phyloP scores from a whole-genome alignment of 768 basidiomycete genomes.

The Cantharellus anzutake region DNA sequence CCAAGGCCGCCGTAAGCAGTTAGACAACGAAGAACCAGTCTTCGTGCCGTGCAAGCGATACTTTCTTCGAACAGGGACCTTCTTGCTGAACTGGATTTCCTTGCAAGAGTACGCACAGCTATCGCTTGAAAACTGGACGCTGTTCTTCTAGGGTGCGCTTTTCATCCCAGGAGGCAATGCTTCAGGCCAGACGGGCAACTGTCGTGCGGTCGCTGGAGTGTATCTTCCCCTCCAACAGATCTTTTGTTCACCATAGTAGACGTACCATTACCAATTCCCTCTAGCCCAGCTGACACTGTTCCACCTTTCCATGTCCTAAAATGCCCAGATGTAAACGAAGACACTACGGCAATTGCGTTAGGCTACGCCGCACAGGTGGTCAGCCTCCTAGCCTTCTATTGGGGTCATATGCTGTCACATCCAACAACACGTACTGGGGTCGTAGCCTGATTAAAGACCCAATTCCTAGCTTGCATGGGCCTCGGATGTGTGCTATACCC shows the following conservation, averaged over 20 bases:
- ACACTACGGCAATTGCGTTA: constrained; percentile 70
- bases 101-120: no score
- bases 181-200: constrained; percentile 9
- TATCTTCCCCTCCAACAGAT: constrained; percentile 61
- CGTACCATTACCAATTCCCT: constrained; percentile 81
- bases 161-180: no score
- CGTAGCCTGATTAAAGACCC: constrained; percentile 81
- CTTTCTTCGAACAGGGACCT: no score
- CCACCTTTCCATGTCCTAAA: constrained; percentile 53
- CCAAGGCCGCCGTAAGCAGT: constrained; percentile 4
- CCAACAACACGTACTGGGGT: constrained; percentile 77
- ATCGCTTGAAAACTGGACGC: no score
- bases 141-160: no score
- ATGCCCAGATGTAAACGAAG: constrained; percentile 64
- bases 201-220: constrained; percentile 51
- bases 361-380: constrained; percentile 82
- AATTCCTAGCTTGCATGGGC: constrained; percentile 89
- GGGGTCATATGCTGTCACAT: constrained; percentile 62
- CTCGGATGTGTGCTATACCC: constrained; percentile 51
- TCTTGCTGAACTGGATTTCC: no score
- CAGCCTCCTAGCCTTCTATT: constrained; percentile 61
- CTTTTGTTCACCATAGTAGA: constrained; percentile 77
- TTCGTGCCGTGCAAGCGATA: constrained; percentile 15
- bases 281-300: constrained; percentile 53
- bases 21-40: constrained; percentile 22